These are phyloP conservation scores for Sabuloglossum arenarium DNA, from an alignment of 495 filamentous ascomycete genomes.

Conservation along the genomic window DNA sequence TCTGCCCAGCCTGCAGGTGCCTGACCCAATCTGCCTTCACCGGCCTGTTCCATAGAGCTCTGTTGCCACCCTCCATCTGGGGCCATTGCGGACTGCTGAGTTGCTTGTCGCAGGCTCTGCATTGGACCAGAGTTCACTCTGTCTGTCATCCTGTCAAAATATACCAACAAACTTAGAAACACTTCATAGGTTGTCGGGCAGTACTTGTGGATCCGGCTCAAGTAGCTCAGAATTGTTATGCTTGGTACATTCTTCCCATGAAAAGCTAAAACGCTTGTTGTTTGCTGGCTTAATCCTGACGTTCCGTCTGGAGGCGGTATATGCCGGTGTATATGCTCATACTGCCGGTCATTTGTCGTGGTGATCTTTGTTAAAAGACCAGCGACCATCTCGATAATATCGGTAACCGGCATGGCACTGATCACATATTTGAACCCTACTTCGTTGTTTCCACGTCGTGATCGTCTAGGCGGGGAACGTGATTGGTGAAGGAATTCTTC, in stretches of 20 bases:
- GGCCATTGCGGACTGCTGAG: slow-evolving; percentile 14
- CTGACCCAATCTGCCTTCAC: neutral
- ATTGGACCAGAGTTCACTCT: slow-evolving; percentile 60
- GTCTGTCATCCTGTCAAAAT: slow-evolving; percentile 98
- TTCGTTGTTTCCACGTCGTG: slow-evolving; percentile 23
- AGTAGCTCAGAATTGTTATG: slow-evolving; percentile 91
- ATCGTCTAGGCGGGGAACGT: slow-evolving; percentile 18
- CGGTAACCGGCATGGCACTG: slow-evolving; percentile 88
- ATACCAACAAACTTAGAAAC: slow-evolving; percentile 84
- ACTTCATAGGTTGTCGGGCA: slow-evolving; percentile 98
- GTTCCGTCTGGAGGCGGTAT: slow-evolving; percentile 46
- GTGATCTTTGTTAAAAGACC: slow-evolving; percentile 97
- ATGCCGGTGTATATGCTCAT: slow-evolving; percentile 57
- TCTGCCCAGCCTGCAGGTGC: neutral
- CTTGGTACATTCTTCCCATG: slow-evolving; percentile 97
- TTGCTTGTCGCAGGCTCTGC: slow-evolving; percentile 24
- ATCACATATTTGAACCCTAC: slow-evolving; percentile 66
- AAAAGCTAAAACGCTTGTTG: slow-evolving; percentile 89
- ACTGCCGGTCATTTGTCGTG: slow-evolving; percentile 84
- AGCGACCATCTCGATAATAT: slow-evolving; percentile 99
- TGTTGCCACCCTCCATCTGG: slow-evolving; percentile 11
- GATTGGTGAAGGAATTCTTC: slow-evolving; percentile 41
- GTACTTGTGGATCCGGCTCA: slow-evolving; percentile 95
- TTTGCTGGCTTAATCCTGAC: slow-evolving; percentile 48
- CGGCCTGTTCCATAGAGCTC: slow-evolving; percentile 8